phyloP scores from a whole-genome alignment of 2,329 filamentous ascomycete genomes.

The Achaetomium macrosporum region DNA sequence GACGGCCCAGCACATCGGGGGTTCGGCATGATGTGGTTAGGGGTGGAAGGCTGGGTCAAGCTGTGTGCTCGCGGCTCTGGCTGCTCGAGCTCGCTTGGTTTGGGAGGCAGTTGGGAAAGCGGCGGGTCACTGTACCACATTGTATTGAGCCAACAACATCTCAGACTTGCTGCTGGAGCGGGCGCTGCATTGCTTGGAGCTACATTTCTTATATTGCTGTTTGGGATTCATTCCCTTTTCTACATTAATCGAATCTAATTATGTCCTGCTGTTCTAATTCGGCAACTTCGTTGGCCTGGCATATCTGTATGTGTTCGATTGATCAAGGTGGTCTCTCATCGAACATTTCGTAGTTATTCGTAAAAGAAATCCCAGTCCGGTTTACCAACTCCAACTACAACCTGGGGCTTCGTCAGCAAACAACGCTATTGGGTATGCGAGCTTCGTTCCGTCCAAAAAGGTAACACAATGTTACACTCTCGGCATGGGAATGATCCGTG shows the following conservation, averaged over 20 bases:
- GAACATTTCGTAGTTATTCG: no score
- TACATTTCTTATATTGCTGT: not conserved
- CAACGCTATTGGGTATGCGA: not conserved
- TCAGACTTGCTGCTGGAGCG: not conserved
- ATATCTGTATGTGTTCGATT: no score
- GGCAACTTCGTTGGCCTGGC: no score
- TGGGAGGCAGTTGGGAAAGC: not conserved
- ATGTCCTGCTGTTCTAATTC: no score
- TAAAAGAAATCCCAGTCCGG: no score
- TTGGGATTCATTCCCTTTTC: not conserved
- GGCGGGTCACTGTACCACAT: slow-evolving; percentile 3
- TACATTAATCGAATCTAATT: not conserved
- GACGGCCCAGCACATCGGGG: slow-evolving; percentile 10
- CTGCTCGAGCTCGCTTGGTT: slow-evolving; percentile 20
- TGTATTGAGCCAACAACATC: not conserved
- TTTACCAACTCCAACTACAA: no score
- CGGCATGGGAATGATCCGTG: no score
- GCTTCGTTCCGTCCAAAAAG: not conserved
- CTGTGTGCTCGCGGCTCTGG: slow-evolving; percentile 20
- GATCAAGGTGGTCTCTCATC: no score
- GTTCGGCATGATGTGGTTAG: not conserved
- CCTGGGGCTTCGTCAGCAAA: no score
- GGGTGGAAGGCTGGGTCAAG: not conserved
- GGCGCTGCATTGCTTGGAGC: slow-evolving; percentile 8
- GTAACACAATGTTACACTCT: no score